Conservation (phyloP, 2,329 filamentous ascomycete genomes). For the Cyphellophora europaea region DNA sequence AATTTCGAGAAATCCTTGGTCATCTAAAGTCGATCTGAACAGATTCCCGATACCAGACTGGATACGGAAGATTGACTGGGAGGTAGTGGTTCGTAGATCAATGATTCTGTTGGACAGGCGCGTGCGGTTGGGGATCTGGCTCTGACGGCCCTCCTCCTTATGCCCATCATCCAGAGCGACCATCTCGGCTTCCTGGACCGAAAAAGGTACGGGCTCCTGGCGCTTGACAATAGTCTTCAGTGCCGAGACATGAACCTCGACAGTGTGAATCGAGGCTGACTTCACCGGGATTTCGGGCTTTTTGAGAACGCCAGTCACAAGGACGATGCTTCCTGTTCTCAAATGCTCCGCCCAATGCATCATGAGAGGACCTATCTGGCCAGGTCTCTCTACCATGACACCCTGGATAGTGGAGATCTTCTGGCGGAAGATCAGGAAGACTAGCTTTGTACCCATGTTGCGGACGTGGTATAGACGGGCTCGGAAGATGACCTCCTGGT, state of each 20-base stretch:
- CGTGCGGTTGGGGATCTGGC: slow-evolving; percentile 60
- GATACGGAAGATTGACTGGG: slow-evolving; percentile 80
- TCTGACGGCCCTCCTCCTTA: slow-evolving; percentile 45
- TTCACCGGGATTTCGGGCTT: slow-evolving; percentile 64
- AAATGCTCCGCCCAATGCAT: slow-evolving; percentile 81
- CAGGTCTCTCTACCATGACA: slow-evolving; percentile 56
- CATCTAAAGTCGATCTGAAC: slow-evolving; percentile 68
- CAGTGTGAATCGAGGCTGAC: slow-evolving; percentile 63
- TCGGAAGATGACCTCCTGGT: slow-evolving; percentile 55
- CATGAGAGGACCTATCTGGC: slow-evolving; percentile 61
- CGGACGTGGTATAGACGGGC: slow-evolving; percentile 71
- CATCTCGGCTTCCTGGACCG: slow-evolving; percentile 61
- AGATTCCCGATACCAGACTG: slow-evolving; percentile 70
- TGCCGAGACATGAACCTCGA: slow-evolving; percentile 64
- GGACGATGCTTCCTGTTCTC: slow-evolving; percentile 66
- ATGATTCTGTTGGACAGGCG: slow-evolving; percentile 72
- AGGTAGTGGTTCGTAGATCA: slow-evolving; percentile 74
- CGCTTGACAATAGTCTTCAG: slow-evolving; percentile 54
- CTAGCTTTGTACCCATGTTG: slow-evolving; percentile 70
- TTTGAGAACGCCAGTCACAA: slow-evolving; percentile 65
- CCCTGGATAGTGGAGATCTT: slow-evolving; percentile 77
- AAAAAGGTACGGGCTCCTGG: slow-evolving; percentile 57
- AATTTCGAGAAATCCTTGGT: slow-evolving; percentile 78
- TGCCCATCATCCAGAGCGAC: slow-evolving; percentile 46
- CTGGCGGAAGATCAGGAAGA: slow-evolving; percentile 80